Evolutionary conservation across 2,329 filamentous ascomycete genomes (phyloP), one percentile per base, ranked within the genome.

Genomic region (Neocatenulostroma microsporum): DNA sequence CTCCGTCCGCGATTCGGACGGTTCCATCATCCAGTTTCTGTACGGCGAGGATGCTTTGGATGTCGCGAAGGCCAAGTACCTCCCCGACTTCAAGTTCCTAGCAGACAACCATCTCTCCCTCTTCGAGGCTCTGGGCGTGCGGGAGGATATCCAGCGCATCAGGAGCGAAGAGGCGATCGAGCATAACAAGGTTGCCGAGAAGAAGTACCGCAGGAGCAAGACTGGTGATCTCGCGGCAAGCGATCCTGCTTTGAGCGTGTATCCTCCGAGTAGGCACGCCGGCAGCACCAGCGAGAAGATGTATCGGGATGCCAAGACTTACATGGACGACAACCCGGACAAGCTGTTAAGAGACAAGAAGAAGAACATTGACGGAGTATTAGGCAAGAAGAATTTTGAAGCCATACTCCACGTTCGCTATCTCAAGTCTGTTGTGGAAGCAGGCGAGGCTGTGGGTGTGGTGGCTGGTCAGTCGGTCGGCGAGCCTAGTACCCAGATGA

Each of bases 401-500:
- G 77, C 79, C 41, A 73, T 96, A 32, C 79, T 96, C 56, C 82
- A 89, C 44, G 80, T 93, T 57, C 94, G 96, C 60, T 98, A 96
- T 56, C 72, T 96, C 48, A 82, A 82, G 50, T 94, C 88, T 2
- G 73, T 95, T 7, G 83, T 95, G 17, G 89, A 98, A 53, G 86
- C 91, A 19, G 91, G 91, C 30, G 93, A 98, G 66, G 89, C 91
- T 18, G 88, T 98, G 18, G 91, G 91, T 48, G 93, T 98, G 45
- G 85, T 98, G 41, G 93, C 93, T 34, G 88, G 88, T 8, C 91
- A 98, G 63, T 96, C 89, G 21, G 80, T 98, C 27, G 91, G 91
- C 57, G 93, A 98, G 58, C 91, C 93, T 7, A 95, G 88, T 2
- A 98, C 91, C 9, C 91, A 98, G 62, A 98, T 98, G 93, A 98